Evolutionary conservation across 2,329 filamentous ascomycete genomes (phyloP).

Genomic region (Cucurbitaria berberidis): DNA sequence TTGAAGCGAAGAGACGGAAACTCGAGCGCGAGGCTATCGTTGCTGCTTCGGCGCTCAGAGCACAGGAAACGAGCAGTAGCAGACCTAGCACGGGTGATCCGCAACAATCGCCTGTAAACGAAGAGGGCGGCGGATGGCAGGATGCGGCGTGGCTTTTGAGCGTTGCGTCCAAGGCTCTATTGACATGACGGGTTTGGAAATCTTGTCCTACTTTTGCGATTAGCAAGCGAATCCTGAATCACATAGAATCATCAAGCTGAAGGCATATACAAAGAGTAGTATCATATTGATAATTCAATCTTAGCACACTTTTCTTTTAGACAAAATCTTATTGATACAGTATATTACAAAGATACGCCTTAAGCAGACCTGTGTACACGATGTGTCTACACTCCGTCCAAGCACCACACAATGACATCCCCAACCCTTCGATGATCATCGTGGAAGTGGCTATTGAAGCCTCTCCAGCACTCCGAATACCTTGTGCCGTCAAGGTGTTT

Average conservation of each 20-base stretch:
- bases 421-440: conserved; percentile 66
- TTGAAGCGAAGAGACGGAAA: conserved; percentile 46
- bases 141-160: conserved; percentile 65
- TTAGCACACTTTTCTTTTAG: not conserved
- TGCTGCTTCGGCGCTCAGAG: conserved; percentile 46
- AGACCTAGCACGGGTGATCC: conserved; percentile 19
- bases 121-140: conserved; percentile 59
- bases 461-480: conserved; percentile 65
- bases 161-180: conserved; percentile 56
- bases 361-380: not conserved
- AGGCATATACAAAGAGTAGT: not conserved
- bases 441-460: conserved; percentile 67
- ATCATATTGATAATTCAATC: not conserved
- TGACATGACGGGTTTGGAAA: conserved; percentile 9
- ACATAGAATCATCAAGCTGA: not conserved
- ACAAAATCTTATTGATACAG: not conserved
- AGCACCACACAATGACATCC: conserved; percentile 68
- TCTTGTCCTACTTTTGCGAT: not conserved
- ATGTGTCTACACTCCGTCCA: conserved; percentile 19
- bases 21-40: conserved; percentile 46
- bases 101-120: conserved; percentile 20
- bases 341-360: not conserved
- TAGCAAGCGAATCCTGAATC: not conserved
- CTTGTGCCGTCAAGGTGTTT: conserved; percentile 51
- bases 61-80: conserved; percentile 34